Evolutionary conservation across 768 basidiomycete genomes (phyloP).

Genomic region (Mycena leptocephala): DNA sequence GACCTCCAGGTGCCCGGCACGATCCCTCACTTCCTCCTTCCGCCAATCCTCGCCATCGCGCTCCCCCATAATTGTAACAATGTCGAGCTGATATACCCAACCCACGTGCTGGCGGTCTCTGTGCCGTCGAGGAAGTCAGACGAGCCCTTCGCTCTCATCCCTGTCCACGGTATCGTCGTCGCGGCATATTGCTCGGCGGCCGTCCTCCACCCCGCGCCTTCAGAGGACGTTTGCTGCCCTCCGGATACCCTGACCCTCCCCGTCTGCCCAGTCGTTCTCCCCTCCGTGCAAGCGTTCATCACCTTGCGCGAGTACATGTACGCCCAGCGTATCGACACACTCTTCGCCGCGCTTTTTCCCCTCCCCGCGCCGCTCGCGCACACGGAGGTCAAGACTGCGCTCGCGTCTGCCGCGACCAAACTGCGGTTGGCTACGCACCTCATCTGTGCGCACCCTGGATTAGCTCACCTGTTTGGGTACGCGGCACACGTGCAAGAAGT

Average conservation of each 20-base stretch:
- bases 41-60: neutral
- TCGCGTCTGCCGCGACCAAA: neutral
- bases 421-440: conserved; percentile 27
- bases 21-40: neutral
- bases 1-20: neutral
- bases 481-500: conserved; percentile 57
- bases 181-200: conserved; percentile 53
- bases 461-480: conserved; percentile 50
- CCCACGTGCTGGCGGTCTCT: conserved; percentile 21
- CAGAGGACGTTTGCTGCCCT: neutral
- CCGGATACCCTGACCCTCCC: conserved; percentile 53
- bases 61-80: neutral
- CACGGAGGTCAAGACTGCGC: neutral
- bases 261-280: conserved; percentile 63
- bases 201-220: conserved; percentile 39
- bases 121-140: neutral
- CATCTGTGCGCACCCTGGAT: conserved; percentile 1
- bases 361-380: neutral
- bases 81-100: neutral
- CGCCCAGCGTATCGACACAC: conserved; percentile 55
- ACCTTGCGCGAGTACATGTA: conserved; percentile 64
- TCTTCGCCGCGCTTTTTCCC: conserved; percentile 8
- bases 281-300: conserved; percentile 61
- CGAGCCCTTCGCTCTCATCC: conserved; percentile 41
- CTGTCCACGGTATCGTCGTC: conserved; percentile 58